These are phyloP conservation scores for Quercus rubra DNA, from an alignment of 306 rosid genomes.

Conservation along the genomic window DNA sequence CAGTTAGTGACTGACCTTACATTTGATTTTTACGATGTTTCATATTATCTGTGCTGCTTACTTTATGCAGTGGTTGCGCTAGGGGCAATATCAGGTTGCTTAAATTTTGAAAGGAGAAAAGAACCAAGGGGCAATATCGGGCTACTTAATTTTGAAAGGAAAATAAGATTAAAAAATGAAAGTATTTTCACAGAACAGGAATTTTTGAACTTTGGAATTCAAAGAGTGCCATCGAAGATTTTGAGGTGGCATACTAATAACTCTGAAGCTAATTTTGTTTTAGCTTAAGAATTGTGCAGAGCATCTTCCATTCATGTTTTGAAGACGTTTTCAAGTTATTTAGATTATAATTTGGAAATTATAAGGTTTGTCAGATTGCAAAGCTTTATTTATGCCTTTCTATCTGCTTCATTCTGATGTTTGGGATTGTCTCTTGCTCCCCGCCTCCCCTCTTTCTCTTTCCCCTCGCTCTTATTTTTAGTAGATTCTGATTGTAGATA, in stretches of 20 bases:
- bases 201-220: slow-evolving; percentile 62
- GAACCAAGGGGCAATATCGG: background rate
- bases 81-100: background rate
- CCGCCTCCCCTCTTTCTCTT: no score
- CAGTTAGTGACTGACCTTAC: background rate
- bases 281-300: background rate
- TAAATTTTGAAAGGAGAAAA: background rate
- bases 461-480: background rate
- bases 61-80: slow-evolving; percentile 68
- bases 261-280: background rate
- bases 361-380: background rate
- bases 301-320: background rate
- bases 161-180: slow-evolving; percentile 14
- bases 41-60: slow-evolving; percentile 23
- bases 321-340: background rate
- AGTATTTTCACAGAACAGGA: slow-evolving; percentile 47
- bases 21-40: slow-evolving; percentile 8
- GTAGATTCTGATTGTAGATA: background rate
- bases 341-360: background rate
- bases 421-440: background rate
- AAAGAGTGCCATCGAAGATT: slow-evolving; percentile 46
- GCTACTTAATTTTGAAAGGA: background rate
- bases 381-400: background rate
- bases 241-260: slow-evolving; percentile 23
- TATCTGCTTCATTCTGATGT: background rate